These are phyloP conservation scores for Ascocoryne sarcoides DNA, from an alignment of 2,329 filamentous ascomycete genomes.

Conservation along the genomic window DNA sequence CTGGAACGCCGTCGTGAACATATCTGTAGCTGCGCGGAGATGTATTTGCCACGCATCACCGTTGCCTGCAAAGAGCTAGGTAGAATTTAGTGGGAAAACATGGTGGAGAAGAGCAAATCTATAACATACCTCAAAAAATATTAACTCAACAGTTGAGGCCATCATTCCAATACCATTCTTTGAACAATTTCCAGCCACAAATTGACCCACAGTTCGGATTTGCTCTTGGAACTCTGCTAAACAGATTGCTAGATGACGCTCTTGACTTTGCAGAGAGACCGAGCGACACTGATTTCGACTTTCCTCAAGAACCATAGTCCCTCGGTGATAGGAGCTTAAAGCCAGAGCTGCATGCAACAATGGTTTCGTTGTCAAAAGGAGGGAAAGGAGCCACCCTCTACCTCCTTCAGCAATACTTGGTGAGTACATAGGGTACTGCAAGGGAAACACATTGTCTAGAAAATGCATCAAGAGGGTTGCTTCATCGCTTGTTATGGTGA, in stretches of 20 bases:
- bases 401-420: conserved; percentile 47
- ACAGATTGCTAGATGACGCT: conserved; percentile 23
- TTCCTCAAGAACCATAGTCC: conserved; percentile 26
- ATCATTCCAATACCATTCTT: conserved; percentile 31
- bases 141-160: conserved; percentile 44
- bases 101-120: background rate
- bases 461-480: conserved; percentile 45
- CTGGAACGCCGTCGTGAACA: conserved; percentile 4
- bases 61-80: conserved; percentile 35
- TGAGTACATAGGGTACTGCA: conserved; percentile 55
- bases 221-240: conserved; percentile 37
- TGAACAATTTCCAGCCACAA: conserved; percentile 7
- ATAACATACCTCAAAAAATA: conserved; percentile 39
- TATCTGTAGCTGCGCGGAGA: conserved; percentile 19
- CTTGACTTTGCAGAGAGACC: conserved; percentile 15
- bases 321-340: conserved; percentile 41
- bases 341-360: conserved; percentile 49
- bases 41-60: conserved; percentile 19
- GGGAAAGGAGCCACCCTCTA: conserved; percentile 50
- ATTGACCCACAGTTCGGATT: conserved; percentile 25
- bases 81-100: background rate
- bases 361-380: conserved; percentile 47
- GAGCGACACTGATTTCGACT: conserved; percentile 5
- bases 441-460: conserved; percentile 53
- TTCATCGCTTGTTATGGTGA: conserved; percentile 11